Base-by-base conservation (phyloP, 495 filamentous ascomycete genomes). In the Polyplosphaeria fusca region DNA sequence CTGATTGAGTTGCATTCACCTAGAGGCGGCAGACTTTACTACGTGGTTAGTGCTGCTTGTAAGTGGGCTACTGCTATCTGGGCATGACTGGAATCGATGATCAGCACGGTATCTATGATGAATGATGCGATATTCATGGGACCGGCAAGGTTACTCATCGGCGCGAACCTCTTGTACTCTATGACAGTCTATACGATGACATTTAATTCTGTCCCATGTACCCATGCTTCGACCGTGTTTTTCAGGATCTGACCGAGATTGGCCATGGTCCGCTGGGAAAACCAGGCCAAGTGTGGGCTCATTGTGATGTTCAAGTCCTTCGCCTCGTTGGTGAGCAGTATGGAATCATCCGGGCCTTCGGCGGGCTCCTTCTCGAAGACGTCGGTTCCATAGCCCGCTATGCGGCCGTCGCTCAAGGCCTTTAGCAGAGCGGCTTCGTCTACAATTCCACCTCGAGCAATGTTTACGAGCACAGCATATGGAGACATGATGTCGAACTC, bases 401-500 rank as follows among this genome's bases (percentile, higher is more conserved):
- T 80, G 52, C 63, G 61, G 2, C 69, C 67, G 3, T 74, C 66
- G 43, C 65, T 68, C 20, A 84, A 61, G 16, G 80, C 81, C 19
- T 68, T 55, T 1, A 77, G 65, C 0, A 83, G 58, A 0, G 75
- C 79, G 3, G 45, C 38, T 58, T 85, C 81, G 47, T 83, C 73
- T 4, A 84, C 76, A 50, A 83, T 78, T 0, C 80, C 81, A 2
- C 81, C 81, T 2, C 81, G 70, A 4, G 77, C 74, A 37, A 82
- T 74, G 61, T 86, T 84, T 44, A 83, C 66, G 11, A 85, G 19
- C 14, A 84, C 49, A 2, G 75, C 70, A 30, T 77, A 68, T 0
- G 66, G 56, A 12, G 65, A 68, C 78, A 85, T 82, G 12, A 66
- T 40, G n/a, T 54, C 25, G 12, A 85, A 67, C 64, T 84, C 81